phyloP scores from a whole-genome alignment of 371 early-diverging fungal genomes.

The Actinomucor elegans region DNA sequence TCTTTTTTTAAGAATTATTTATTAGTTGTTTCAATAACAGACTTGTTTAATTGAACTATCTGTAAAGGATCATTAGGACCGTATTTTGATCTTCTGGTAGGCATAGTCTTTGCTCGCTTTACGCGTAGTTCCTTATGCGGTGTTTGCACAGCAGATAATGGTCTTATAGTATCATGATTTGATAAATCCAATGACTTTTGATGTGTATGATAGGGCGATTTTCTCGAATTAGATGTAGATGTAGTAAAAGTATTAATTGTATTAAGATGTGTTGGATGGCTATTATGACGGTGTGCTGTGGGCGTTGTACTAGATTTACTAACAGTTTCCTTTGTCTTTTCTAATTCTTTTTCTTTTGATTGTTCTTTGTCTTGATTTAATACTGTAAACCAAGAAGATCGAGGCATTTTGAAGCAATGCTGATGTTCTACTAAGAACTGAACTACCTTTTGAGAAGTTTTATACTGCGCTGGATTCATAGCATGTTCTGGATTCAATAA shows the following conservation, averaged over 20 bases:
- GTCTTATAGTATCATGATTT: neutral
- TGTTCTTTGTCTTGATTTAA: slow-evolving; percentile 4
- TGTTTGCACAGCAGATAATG: neutral
- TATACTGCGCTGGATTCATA: slow-evolving; percentile 53
- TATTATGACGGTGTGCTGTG: slow-evolving; percentile 1
- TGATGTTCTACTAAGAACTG: slow-evolving; percentile 54
- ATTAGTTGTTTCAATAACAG: slow-evolving; percentile 13
- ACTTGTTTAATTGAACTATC: slow-evolving; percentile 32
- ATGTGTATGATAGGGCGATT: neutral
- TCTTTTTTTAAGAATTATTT: slow-evolving; percentile 8
- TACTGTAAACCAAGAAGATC: slow-evolving; percentile 14
- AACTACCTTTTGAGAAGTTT: slow-evolving; percentile 48
- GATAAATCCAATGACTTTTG: neutral
- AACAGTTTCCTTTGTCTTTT: neutral
- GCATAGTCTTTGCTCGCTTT: slow-evolving; percentile 29
- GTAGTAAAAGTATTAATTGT: neutral
- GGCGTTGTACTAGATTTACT: neutral
- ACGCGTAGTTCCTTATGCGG: slow-evolving; percentile 10
- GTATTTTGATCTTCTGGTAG: slow-evolving; percentile 27
- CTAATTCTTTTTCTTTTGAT: neutral
- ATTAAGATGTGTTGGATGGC: neutral
- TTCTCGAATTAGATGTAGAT: neutral
- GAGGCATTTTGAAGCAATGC: slow-evolving; percentile 39
- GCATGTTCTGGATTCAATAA: slow-evolving; percentile 53
- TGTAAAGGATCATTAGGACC: slow-evolving; percentile 30